Conservation (phyloP, 2,329 filamentous ascomycete species). For the Pseudogymnoascus sp. region DNA sequence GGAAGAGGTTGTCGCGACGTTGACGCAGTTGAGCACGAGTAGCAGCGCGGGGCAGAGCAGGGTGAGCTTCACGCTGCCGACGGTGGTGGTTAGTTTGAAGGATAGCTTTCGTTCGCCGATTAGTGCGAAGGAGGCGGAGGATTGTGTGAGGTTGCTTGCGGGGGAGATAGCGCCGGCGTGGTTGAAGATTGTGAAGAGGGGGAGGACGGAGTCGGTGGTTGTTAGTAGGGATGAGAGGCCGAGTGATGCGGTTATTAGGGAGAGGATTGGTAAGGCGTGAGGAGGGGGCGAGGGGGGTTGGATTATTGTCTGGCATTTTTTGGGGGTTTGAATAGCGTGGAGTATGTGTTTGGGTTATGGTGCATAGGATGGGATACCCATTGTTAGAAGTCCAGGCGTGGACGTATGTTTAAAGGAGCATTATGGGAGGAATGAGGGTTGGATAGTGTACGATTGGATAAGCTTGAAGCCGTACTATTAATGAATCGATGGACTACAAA, state of each 20-base stretch:
- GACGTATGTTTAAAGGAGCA: background rate
- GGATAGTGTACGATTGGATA: slow-evolving; percentile 4
- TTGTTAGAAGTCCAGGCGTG: background rate
- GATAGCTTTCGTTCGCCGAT: slow-evolving; percentile 52
- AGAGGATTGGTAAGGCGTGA: slow-evolving; percentile 10
- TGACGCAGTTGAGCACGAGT: slow-evolving; percentile 55
- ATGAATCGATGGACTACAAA: background rate
- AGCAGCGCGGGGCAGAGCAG: slow-evolving; percentile 46
- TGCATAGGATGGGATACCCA: slow-evolving; percentile 1
- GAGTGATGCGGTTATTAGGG: slow-evolving; percentile 21
- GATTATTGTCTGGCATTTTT: background rate
- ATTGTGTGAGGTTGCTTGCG: slow-evolving; percentile 40
- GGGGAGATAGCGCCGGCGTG: slow-evolving; percentile 41
- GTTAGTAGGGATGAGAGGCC: slow-evolving; percentile 31
- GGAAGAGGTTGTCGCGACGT: slow-evolving; percentile 58
- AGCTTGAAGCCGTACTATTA: background rate
- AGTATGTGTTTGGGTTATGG: background rate
- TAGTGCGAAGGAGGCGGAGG: slow-evolving; percentile 39
- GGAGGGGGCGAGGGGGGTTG: background rate
- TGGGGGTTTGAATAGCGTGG: background rate
- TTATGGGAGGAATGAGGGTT: background rate
- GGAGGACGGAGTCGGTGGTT: slow-evolving; percentile 38
- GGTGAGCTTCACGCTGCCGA: slow-evolving; percentile 58
- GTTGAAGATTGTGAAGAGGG: slow-evolving; percentile 40
- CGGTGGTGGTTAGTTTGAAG: slow-evolving; percentile 55